A percentile compares a stretch with the other conserved stretches of the same genome.
phyloP scores from a whole-genome alignment of 2,329 filamentous ascomycete genomes.

The Aspergillus sp. region DNA sequence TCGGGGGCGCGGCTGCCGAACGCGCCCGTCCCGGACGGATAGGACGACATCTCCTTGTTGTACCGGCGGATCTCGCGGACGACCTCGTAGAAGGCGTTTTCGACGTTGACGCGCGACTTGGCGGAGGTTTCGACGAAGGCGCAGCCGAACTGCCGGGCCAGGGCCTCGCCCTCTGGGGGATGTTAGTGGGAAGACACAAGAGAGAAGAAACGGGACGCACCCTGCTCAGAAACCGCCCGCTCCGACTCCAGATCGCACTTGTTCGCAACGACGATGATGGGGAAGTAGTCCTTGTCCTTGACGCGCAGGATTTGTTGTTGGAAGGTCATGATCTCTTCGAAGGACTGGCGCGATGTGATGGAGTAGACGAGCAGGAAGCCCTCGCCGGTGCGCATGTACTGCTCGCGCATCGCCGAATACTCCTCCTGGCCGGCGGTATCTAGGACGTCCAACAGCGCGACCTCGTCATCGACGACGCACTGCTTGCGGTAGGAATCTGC shows the following conservation, averaged over 20 bases:
- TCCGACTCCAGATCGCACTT: slow-evolving; percentile 97
- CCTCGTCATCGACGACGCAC: slow-evolving; percentile 97
- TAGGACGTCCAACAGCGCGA: slow-evolving; percentile 92
- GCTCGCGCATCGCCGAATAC: slow-evolving; percentile 98
- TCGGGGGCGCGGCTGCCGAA: slow-evolving; percentile 52
- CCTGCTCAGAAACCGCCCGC: slow-evolving; percentile 82
- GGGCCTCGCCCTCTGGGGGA: slow-evolving; percentile 69
- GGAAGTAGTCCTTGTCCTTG: slow-evolving; percentile 99
- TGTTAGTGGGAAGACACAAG: slow-evolving; percentile 1
- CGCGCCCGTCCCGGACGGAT: slow-evolving; percentile 59
- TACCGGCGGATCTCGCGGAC: slow-evolving; percentile 96
- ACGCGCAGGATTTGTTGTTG: slow-evolving; percentile 97
- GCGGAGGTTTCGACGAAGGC: slow-evolving; percentile 99
- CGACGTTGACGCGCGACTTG: slow-evolving; percentile 95
- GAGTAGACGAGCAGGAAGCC: slow-evolving; percentile 97
- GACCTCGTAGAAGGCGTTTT: slow-evolving; percentile 97
- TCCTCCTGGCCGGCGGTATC: slow-evolving; percentile 98
- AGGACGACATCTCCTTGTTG: slow-evolving; percentile 95
- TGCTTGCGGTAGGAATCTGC: slow-evolving; percentile 99
- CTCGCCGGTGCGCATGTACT: slow-evolving; percentile 99
- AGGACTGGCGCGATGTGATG: slow-evolving; percentile 93
- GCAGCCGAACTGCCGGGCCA: slow-evolving; percentile 83
- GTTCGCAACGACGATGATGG: slow-evolving; percentile 97
- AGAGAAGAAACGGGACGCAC: slow-evolving; percentile 44
- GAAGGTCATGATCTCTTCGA: slow-evolving; percentile 97